A percentile compares a stretch with the other conserved stretches of the same genome.
These are phyloP conservation scores for Metschnikowia baotianmanensis DNA, from an alignment of 805 yeast genomes.

Conservation along the genomic window DNA sequence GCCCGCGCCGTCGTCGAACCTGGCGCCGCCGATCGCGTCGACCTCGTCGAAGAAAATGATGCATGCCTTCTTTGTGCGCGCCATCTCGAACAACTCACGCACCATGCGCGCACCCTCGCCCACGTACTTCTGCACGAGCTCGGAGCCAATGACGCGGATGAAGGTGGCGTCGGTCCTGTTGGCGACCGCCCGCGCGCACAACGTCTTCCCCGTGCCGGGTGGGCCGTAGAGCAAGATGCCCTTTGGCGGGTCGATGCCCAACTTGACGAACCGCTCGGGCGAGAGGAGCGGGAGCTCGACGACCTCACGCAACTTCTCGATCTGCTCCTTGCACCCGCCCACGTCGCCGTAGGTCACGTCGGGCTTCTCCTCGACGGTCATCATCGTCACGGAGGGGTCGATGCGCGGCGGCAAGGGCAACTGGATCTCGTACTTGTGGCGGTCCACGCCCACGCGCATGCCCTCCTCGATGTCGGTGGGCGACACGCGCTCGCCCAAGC, in stretches of 20 bases:
- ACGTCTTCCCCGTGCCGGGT: constrained; percentile 98
- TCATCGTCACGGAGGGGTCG: constrained; percentile 98
- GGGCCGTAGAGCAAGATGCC: constrained; percentile 97
- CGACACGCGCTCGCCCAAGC: constrained; percentile 92
- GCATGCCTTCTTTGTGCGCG: constrained; percentile 96
- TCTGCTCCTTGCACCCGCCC: constrained; percentile 98
- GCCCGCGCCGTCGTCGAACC: constrained; percentile 99
- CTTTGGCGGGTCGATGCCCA: constrained; percentile 99
- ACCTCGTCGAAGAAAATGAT: constrained; percentile 97
- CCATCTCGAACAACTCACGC: constrained; percentile 97
- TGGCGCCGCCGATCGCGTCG: constrained; percentile 99
- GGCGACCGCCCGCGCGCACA: constrained; percentile 99
- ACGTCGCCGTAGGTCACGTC: constrained; percentile 98
- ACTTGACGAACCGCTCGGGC: constrained; percentile 94
- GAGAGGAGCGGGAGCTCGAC: constrained; percentile 47
- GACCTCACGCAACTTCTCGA: constrained; percentile 49
- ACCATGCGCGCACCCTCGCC: constrained; percentile 99
- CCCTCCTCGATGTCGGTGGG: constrained; percentile 99
- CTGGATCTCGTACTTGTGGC: constrained; percentile 95
- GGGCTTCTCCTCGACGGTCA: constrained; percentile 99
- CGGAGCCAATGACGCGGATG: constrained; percentile 97
- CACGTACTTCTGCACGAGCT: constrained; percentile 95
- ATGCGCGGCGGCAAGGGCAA: constrained; percentile 96
- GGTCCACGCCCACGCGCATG: constrained; percentile 98
- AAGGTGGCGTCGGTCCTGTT: constrained; percentile 99